Conservation (phyloP, 2,329 filamentous ascomycete species). For the Davidsoniella australis region DNA sequence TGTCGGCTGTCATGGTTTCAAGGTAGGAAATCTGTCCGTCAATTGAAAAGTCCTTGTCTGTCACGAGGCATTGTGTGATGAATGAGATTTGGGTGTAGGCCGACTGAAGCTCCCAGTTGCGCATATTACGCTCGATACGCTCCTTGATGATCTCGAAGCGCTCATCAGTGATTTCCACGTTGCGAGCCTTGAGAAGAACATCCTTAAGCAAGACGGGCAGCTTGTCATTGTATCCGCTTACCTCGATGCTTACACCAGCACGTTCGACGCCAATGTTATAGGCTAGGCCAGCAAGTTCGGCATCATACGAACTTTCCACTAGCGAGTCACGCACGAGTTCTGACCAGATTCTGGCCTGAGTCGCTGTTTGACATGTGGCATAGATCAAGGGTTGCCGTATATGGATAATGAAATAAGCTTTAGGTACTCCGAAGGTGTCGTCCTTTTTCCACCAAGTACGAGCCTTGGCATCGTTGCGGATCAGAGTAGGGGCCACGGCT, state of each 20-base stretch:
- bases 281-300: constrained; percentile 74
- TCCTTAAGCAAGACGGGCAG: constrained; percentile 80
- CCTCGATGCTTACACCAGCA: constrained; percentile 57
- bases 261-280: constrained; percentile 62
- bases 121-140: constrained; percentile 54
- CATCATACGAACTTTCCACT: constrained; percentile 89
- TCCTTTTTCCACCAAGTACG: constrained; percentile 98
- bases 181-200: constrained; percentile 66
- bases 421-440: constrained; percentile 95
- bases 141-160: constrained; percentile 88
- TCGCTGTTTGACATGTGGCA: constrained; percentile 58
- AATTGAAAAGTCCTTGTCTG: constrained; percentile 59
- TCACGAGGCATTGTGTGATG: constrained; percentile 64
- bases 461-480: constrained; percentile 66
- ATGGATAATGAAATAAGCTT: constrained; percentile 70
- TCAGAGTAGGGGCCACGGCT: constrained; percentile 55
- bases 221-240: constrained; percentile 94
- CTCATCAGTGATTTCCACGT: constrained; percentile 69
- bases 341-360: constrained; percentile 66
- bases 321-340: constrained; percentile 78
- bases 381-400: constrained; percentile 65
- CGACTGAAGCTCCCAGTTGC: constrained; percentile 76
- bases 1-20: constrained; percentile 53
- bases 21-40: constrained; percentile 68
- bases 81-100: constrained; percentile 79